Base-by-base conservation (phyloP, 495 filamentous ascomycete genomes). In the Hyphodiscus hymeniophilus region DNA sequence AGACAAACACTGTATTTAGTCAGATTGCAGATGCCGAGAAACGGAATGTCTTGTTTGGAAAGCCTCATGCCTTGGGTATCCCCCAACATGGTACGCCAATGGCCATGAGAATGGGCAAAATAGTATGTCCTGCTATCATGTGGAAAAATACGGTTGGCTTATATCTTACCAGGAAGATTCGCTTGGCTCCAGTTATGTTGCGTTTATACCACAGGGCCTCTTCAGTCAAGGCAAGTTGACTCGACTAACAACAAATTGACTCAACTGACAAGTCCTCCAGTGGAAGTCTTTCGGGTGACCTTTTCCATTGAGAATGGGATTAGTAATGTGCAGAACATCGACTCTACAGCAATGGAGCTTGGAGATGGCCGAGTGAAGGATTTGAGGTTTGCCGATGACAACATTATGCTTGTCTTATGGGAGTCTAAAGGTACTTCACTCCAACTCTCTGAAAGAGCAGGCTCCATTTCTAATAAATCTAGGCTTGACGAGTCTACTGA, bases 11-110 rank as follows among this genome's bases (percentile, higher is more conserved):
- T 1, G 61, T 78, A 1, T 75, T 79, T 31, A 52, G 65, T 20
- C 68, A 72, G 17, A 77, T 80, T 48, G 74, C 75, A 7, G 66
- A 75, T 47, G 72, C 74, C 7, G 68, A 77, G 51, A 72, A 71
- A 48, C 60, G 74, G 38, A 70, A 68, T 42, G 74, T 80, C 5
- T 61, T 69, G 13, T 76, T 80, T 49, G 76, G 76, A 1, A 59
- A 66, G 32, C 56, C 54, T 7, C 61, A 65, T 2, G 57, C 63
- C 20, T 44, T 77, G 23, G 57, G 62, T 39, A 23, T 68, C 15
- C 63, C 65, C 1, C 36, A 53, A 51, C 5, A 57, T 66, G 56
- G 65, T 58, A 42, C 44, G 53, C 23, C 47, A n/a, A 18, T 50
- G 21, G 45, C 51, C 42, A 42, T 54, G 36, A 48, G 63, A 61